phyloP scores from a whole-genome alignment of 352 stramenopile genomes.

The Globisporangium carolinianum region DNA sequence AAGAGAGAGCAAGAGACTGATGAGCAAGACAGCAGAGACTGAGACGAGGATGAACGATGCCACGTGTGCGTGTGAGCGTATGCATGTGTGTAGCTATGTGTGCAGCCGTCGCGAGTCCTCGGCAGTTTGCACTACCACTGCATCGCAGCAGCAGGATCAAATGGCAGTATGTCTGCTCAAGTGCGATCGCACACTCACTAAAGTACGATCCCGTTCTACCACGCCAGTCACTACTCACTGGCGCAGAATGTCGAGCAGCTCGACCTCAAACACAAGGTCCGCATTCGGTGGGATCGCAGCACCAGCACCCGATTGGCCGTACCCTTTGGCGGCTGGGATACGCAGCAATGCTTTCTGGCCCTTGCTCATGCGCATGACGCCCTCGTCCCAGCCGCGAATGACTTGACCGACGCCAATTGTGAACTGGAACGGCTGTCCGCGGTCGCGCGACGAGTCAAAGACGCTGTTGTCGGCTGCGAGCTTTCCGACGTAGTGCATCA shows the following conservation, averaged over 20 bases:
- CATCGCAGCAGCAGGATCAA: no score
- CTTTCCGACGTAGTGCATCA: constrained; percentile 83
- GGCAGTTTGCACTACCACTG: no score
- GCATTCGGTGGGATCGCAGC: constrained; percentile 89
- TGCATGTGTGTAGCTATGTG: no score
- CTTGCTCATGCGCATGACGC: constrained; percentile 93
- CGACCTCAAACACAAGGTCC: constrained; percentile 92
- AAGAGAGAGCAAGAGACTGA: neutral
- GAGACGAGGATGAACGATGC: neutral
- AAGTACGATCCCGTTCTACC: no score
- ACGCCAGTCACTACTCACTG: neutral
- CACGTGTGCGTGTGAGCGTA: no score
- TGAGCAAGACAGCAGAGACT: neutral
- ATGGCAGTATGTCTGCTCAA: no score
- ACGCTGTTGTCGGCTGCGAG: constrained; percentile 51
- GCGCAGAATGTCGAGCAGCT: constrained; percentile 81
- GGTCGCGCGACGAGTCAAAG: constrained; percentile 75
- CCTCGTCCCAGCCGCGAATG: constrained; percentile 94
- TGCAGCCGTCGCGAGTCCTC: neutral
- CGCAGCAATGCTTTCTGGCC: constrained; percentile 89
- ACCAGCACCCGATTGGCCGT: constrained; percentile 80
- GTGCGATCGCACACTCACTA: no score
- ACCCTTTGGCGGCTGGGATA: constrained; percentile 91
- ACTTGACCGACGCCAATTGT: constrained; percentile 81
- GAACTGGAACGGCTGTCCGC: constrained; percentile 75